Evolutionary conservation across 345 rosid genomes (phyloP).

Genomic region (Syzygium oleosum): DNA sequence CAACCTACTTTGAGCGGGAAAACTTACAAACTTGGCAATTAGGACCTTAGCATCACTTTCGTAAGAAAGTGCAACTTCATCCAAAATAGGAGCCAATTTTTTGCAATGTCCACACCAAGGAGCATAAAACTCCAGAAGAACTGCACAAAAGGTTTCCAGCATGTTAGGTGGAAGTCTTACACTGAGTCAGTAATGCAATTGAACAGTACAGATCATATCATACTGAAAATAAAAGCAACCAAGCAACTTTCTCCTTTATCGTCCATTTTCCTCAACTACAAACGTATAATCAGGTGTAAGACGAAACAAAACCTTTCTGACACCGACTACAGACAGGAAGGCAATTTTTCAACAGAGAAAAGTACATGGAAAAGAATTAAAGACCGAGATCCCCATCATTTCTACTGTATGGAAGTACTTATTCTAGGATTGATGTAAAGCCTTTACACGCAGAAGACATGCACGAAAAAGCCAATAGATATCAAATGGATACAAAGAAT

Average conservation of each 20-base stretch:
- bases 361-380: neutral
- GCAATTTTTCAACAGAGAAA: neutral
- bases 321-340: neutral
- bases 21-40: constrained; percentile 80
- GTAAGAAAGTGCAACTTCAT: constrained; percentile 76
- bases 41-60: constrained; percentile 49
- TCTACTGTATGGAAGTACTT: neutral
- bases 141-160: constrained; percentile 28
- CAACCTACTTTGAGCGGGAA: neutral
- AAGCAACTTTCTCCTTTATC: neutral
- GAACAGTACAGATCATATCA: neutral
- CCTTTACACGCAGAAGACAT: neutral
- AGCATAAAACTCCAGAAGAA: constrained; percentile 87
- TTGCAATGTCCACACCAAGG: constrained; percentile 99
- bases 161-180: neutral
- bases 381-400: neutral
- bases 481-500: neutral
- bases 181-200: neutral
- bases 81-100: constrained; percentile 84
- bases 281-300: neutral
- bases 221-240: neutral
- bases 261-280: neutral
- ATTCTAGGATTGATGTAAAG: neutral
- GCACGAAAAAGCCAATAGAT: neutral
- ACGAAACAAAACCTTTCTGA: neutral